These are phyloP conservation scores for Cladophialophora yegresii DNA, from an alignment of 2,329 filamentous ascomycete species.

Conservation along the genomic window DNA sequence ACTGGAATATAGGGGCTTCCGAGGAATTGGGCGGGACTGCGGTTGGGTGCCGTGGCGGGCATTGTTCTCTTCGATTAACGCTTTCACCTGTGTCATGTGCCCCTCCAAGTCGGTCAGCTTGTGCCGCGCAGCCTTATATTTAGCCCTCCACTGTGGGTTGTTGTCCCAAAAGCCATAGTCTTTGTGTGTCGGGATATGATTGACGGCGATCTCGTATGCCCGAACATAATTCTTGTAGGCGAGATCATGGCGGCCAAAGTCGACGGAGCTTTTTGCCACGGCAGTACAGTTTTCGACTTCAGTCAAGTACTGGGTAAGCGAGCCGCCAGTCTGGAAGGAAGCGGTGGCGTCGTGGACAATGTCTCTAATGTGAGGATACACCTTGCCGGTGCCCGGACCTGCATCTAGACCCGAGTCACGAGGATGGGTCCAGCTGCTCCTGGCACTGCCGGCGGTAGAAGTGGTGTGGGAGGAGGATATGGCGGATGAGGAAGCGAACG, in stretches of 20 bases:
- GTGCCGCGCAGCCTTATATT: constrained; percentile 50
- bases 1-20: constrained; percentile 28
- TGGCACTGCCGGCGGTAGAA: constrained; percentile 19
- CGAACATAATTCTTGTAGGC: constrained; percentile 84
- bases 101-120: constrained; percentile 30
- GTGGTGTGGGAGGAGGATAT: constrained; percentile 22
- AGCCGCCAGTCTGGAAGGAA: constrained; percentile 36
- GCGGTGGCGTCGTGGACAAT: constrained; percentile 52
- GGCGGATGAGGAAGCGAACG: constrained; percentile 32
- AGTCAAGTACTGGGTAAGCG: constrained; percentile 34
- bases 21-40: constrained; percentile 25
- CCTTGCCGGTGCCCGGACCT: constrained; percentile 27
- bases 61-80: constrained; percentile 65
- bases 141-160: constrained; percentile 51
- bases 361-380: constrained; percentile 49
- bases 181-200: constrained; percentile 73
- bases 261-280: constrained; percentile 43
- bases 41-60: constrained; percentile 60
- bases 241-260: constrained; percentile 67
- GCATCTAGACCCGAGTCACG: constrained; percentile 22
- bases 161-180: constrained; percentile 68
- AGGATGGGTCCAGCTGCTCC: constrained; percentile 33
- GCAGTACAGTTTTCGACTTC: constrained; percentile 47
- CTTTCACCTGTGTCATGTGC: constrained; percentile 61
- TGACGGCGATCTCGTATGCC: constrained; percentile 75